Evolutionary conservation across 2,329 filamentous ascomycete genomes (phyloP), one percentile per base, ranked within the genome.

Genomic region (Metarhizium rileyi): DNA sequence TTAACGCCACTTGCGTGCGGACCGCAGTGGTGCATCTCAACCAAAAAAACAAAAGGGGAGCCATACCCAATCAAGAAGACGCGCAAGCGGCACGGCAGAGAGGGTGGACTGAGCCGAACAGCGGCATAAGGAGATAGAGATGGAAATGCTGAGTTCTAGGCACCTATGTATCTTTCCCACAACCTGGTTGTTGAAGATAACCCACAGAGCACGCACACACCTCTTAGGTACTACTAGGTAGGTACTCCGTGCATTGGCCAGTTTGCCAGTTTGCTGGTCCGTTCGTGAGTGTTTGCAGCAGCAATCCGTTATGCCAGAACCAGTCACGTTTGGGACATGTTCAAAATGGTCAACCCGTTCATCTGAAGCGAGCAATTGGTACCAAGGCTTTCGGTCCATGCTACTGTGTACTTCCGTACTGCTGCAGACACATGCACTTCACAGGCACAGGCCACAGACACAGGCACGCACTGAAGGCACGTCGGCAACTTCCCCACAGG

Each of bases 1-100:
- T 28, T 22, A 47, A 25, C 45, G 45, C 45, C 45, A 40, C 36
- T 10, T 20, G 36, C 18, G 10, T n/a, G 22, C n/a, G n/a, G 22
- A 20, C 16, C 18, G 28, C 43, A 16, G 18, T 33, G 43, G 26
- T 35, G 45, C 45, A 28, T 25, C 45, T 41, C 45, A 47, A 47
- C 23, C 18, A 38, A 47, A 40, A 40, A 47, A 28, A 5, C 6
- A 12, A 8, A 22, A n/a, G n/a, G n/a, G n/a, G n/a, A n/a, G n/a
- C n/a, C n/a, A n/a, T n/a, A 42, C 16, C 46, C 46, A 48, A 48
- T 48, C 46, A 48, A 10, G 36, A 48, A 38, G 36, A 42, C 23
- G 46, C 46, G 46, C 35, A 25, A 42, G 46, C 22, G 46, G 46
- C 46, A 42, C 46, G 42, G 25, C 25, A 38, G 23, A 20, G 25